Percentiles rank a stretch among this genome's conserved stretches.
Evolutionary conservation across 1,284 basidiomycete genomes (phyloP).

Genomic region (Ustilago sp.): DNA sequence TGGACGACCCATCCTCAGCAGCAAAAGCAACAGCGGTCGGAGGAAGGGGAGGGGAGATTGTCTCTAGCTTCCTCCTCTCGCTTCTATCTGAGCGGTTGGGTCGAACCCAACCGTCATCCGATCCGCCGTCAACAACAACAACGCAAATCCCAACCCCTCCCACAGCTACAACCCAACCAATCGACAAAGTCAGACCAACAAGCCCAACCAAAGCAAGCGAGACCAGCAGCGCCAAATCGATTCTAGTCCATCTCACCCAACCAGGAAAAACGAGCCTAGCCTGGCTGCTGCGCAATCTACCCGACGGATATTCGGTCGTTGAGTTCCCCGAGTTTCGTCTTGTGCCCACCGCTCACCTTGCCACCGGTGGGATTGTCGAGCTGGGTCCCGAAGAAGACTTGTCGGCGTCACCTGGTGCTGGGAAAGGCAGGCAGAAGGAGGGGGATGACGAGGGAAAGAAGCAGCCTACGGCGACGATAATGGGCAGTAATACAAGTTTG

Average conservation of each 20-base stretch:
- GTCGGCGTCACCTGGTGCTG: neutral
- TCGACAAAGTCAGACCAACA: neutral
- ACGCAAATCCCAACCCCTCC: neutral
- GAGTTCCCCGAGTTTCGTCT: slow-evolving; percentile 31
- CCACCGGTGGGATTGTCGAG: no score
- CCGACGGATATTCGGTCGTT: slow-evolving; percentile 24
- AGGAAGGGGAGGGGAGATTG: slow-evolving; percentile 8
- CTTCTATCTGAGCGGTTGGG: slow-evolving; percentile 23
- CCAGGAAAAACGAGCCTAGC: slow-evolving; percentile 11
- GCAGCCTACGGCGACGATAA: neutral
- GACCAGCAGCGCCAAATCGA: neutral
- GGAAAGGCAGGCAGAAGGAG: neutral
- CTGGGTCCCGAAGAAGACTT: neutral
- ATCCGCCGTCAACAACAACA: neutral
- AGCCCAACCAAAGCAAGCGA: neutral
- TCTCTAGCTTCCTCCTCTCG: slow-evolving; percentile 20
- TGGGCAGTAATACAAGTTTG: neutral
- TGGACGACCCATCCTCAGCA: no score
- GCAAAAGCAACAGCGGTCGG: neutral
- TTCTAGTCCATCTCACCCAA: neutral
- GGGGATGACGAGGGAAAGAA: neutral
- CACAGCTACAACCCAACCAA: neutral
- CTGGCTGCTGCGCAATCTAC: slow-evolving; percentile 15
- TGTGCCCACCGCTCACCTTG: neutral
- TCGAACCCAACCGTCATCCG: neutral